These are phyloP conservation scores for Xylaria sp. DNA, from an alignment of 495 filamentous ascomycete species.

Conservation along the genomic window DNA sequence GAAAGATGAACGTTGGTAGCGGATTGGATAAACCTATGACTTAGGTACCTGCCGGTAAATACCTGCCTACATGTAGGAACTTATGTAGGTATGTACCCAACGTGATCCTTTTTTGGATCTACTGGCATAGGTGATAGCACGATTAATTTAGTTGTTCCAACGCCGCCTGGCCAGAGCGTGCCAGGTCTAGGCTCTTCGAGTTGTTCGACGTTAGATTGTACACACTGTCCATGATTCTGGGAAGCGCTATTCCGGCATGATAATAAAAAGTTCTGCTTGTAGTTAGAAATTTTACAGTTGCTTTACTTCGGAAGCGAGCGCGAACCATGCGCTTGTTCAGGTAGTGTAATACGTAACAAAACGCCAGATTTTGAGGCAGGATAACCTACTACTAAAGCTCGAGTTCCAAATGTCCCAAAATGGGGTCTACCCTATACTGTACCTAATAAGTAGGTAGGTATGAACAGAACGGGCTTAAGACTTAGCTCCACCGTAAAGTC, in stretches of 20 bases:
- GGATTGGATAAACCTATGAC: not conserved
- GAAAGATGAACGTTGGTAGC: too few relatives aligned
- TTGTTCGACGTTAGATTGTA: not conserved
- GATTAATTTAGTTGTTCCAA: not conserved
- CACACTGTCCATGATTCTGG: not conserved
- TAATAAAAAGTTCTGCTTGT: not conserved
- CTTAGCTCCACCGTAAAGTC: constrained; percentile 13
- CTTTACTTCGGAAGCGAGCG: not conserved
- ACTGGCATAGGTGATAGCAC: not conserved
- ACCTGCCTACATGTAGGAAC: too few relatives aligned
- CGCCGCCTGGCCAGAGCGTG: not conserved
- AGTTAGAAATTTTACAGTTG: not conserved
- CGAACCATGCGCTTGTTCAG: not conserved
- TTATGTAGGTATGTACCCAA: too few relatives aligned
- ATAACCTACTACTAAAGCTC: not conserved
- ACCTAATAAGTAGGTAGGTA: too few relatives aligned
- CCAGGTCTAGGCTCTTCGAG: not conserved
- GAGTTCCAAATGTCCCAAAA: too few relatives aligned
- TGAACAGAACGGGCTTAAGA: constrained; percentile 1
- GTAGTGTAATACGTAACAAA: not conserved
- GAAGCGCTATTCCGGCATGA: not conserved
- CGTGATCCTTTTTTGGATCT: too few relatives aligned
- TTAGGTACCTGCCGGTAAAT: not conserved
- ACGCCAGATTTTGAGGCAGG: not conserved
- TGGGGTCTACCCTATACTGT: too few relatives aligned